Conservation (phyloP, 768 basidiomycete species). For the Boletellus emodensis region DNA sequence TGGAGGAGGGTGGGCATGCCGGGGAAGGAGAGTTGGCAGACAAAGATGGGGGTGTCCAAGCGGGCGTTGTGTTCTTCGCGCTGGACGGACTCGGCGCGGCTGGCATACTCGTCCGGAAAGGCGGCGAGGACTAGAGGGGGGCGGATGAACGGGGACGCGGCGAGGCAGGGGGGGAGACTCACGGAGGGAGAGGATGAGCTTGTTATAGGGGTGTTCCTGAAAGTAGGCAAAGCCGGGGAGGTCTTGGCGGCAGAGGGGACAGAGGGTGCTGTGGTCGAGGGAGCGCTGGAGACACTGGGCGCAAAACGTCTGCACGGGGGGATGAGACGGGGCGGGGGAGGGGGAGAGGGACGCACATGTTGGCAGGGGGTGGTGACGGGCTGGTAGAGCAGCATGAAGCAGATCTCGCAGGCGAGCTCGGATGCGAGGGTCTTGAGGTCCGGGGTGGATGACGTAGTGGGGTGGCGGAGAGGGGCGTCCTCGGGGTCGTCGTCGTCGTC, state of each 20-base stretch:
- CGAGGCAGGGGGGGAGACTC: constrained; percentile 20
- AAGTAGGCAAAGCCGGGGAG: constrained; percentile 76
- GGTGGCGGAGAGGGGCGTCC: constrained; percentile 15
- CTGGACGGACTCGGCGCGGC: constrained; percentile 59
- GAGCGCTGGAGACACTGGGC: constrained; percentile 83
- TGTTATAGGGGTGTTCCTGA: constrained; percentile 76
- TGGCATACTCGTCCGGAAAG: constrained; percentile 64
- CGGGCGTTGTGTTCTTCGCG: constrained; percentile 74
- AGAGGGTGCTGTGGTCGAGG: constrained; percentile 76
- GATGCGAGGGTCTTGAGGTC: constrained; percentile 54
- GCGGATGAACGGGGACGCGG: constrained; percentile 3
- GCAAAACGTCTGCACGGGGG: constrained; percentile 73
- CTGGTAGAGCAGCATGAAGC: constrained; percentile 76
- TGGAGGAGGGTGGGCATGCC: constrained; percentile 86
- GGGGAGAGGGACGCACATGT: constrained; percentile 56
- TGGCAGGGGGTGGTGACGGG: constrained; percentile 95
- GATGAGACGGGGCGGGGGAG: constrained; percentile 9
- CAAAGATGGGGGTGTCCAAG: constrained; percentile 87
- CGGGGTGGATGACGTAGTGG: constrained; percentile 26
- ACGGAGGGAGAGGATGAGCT: constrained; percentile 68
- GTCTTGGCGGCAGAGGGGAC: constrained; percentile 81
- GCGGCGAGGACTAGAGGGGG: constrained; percentile 54
- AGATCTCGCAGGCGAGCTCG: constrained; percentile 89
- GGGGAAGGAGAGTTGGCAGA: constrained; percentile 87
- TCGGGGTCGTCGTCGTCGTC: constrained; percentile 33